phyloP scores from a whole-genome alignment of 2,329 filamentous ascomycete genomes.

The Alternaria sp. region DNA sequence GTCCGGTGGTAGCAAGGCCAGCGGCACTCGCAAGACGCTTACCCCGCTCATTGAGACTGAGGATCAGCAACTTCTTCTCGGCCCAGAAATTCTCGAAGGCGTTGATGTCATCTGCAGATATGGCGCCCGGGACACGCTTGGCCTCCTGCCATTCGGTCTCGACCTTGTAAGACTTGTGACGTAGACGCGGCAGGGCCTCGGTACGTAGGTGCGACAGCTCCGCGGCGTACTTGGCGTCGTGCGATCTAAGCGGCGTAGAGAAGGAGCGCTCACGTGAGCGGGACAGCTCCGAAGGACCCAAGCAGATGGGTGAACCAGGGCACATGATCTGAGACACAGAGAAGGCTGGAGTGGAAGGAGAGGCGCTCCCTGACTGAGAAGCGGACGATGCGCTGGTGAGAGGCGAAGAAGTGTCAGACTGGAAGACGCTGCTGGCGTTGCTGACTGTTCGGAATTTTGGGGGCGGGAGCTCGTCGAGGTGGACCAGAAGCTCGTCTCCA shows the following conservation, averaged over 20 bases:
- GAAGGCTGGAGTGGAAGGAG: slow-evolving; percentile 28
- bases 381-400: slow-evolving; percentile 29
- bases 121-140: slow-evolving; percentile 35
- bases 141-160: slow-evolving; percentile 43
- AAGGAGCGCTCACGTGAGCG: slow-evolving; percentile 40
- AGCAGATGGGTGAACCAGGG: slow-evolving; percentile 39
- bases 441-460: slow-evolving; percentile 35
- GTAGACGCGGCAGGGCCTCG: slow-evolving; percentile 52
- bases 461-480: slow-evolving; percentile 33
- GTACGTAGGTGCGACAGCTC: slow-evolving; percentile 49
- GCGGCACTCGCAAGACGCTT: slow-evolving; percentile 32
- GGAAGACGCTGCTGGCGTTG: slow-evolving; percentile 39
- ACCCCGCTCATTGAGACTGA: slow-evolving; percentile 39
- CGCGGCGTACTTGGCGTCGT: slow-evolving; percentile 40
- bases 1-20: slow-evolving; percentile 35
- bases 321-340: slow-evolving; percentile 29
- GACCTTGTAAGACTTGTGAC: slow-evolving; percentile 47
- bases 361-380: slow-evolving; percentile 33
- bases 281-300: slow-evolving; percentile 24
- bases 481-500: slow-evolving; percentile 30
- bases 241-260: slow-evolving; percentile 43
- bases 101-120: slow-evolving; percentile 29
- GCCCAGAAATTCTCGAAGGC: slow-evolving; percentile 51
- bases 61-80: slow-evolving; percentile 42
- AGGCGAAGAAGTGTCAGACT: slow-evolving; percentile 34